Conservation (phyloP, 106 monocot species). For the Apostasia shenzhenica region DNA sequence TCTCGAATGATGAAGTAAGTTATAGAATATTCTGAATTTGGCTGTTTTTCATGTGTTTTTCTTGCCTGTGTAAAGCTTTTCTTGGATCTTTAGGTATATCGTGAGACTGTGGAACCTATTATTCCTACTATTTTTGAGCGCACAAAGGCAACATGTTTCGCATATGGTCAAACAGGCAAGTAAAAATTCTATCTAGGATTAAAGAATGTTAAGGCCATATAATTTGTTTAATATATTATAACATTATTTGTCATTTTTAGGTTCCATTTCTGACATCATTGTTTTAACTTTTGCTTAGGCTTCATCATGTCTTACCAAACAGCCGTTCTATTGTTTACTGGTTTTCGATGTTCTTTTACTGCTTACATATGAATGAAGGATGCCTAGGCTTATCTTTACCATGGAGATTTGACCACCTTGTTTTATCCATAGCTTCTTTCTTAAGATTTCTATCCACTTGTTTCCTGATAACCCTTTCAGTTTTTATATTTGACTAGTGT, state of each 20-base stretch:
- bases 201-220: not conserved
- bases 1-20: slow-evolving; percentile 93
- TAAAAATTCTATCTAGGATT: not conserved
- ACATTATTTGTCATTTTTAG: too few species aligned
- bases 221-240: not conserved
- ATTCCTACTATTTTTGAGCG: slow-evolving; percentile 90
- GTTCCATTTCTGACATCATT: too few species aligned
- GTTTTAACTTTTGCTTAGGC: too few species aligned
- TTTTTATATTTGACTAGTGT: not conserved
- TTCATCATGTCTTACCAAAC: too few species aligned
- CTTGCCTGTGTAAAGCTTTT: not conserved
- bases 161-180: slow-evolving; percentile 96
- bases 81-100: slow-evolving; percentile 61
- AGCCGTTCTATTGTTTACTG: too few species aligned
- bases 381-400: too few species aligned
- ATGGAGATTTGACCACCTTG: not conserved
- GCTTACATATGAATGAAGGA: too few species aligned
- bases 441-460: not conserved
- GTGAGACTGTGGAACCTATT: slow-evolving; percentile 85
- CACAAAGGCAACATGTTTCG: slow-evolving; percentile 96
- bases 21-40: not conserved
- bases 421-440: not conserved
- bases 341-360: too few species aligned
- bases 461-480: not conserved
- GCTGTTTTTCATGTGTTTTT: not conserved